Base-by-base conservation (phyloP, 1,284 basidiomycete genomes). In the Sporisorium exsertum region DNA sequence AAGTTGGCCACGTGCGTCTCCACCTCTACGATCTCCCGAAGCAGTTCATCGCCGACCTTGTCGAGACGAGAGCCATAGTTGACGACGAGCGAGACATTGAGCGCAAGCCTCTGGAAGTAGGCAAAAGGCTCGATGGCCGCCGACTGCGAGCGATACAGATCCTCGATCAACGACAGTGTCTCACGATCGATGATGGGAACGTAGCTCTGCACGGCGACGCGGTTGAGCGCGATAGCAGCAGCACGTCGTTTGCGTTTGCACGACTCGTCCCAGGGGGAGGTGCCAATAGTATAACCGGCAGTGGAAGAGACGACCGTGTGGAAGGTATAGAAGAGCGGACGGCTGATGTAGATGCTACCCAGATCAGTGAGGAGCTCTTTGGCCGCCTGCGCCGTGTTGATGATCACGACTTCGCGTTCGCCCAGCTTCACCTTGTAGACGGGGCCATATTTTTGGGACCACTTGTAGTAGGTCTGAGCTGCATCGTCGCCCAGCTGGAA, bases 1-100 rank as follows among this genome's bases (percentile, higher is more conserved):
- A 76, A 76, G 43, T 76, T 68, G 52, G 73, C 73, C 13, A 76
- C 73, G 29, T 76, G 54, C n/a, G 73, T 76, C 50, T 76, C 73
- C 26, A 76, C 73, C 33, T 72, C 64, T 45, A 76, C 69, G 42
- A 76, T 76, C 55, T 76, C 73, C 12, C 46, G 18, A 10, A 76
- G 58, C 57, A 76, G 51, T 33, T 60, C 45, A 32, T 76, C 73
- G 8, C 69, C 60, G 12, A 72, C 68, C 54, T 64, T 58, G 47
- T 76, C 73, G 2, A 76, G 59, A 6, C 73, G 55, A 10, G 58
- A 49, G 8, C 73, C 70, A 33, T 76, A 76, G 56, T 68, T 76
- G 43, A 76, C 73, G 12, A 60, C 61, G 24, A 76, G 70, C 18
- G 73, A 76, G 16, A 67, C 64, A 50, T 76, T 76, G 42, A 76